phyloP scores from a whole-genome alignment of 2,329 filamentous ascomycete species.

The Diplocarpon rosae region DNA sequence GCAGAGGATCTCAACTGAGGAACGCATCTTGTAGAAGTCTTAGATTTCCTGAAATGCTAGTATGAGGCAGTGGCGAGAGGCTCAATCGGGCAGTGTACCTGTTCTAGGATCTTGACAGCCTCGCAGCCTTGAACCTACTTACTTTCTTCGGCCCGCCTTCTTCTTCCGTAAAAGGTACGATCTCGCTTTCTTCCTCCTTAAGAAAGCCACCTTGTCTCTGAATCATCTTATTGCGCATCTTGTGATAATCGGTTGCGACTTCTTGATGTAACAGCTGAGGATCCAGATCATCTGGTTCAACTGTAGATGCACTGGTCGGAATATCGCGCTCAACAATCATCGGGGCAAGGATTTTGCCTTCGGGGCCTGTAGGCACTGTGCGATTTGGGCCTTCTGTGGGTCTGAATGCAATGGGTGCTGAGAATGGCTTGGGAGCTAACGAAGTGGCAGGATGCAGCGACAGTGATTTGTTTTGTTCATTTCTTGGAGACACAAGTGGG shows the following conservation, averaged over 20 bases:
- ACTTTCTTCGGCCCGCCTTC: constrained; percentile 52
- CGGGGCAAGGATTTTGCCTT: constrained; percentile 45
- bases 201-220: constrained; percentile 74
- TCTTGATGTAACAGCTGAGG: constrained; percentile 63
- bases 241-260: constrained; percentile 73
- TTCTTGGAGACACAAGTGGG: constrained; percentile 14
- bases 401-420: constrained; percentile 20
- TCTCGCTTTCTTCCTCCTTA: constrained; percentile 51
- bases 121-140: constrained; percentile 65
- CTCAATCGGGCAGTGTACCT: too few relatives aligned
- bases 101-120: constrained; percentile 42
- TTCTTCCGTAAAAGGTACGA: constrained; percentile 54
- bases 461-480: constrained; percentile 10
- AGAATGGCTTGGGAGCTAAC: constrained; percentile 18
- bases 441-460: constrained; percentile 18
- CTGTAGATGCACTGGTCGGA: constrained; percentile 20
- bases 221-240: constrained; percentile 71
- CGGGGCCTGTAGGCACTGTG: constrained; percentile 27
- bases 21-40: not conserved
- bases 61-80: too few relatives aligned
- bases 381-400: constrained; percentile 12
- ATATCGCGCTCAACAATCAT: constrained; percentile 45
- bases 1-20: too few relatives aligned
- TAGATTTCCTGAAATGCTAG: not conserved
- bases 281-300: constrained; percentile 57